These are phyloP conservation scores for Pythium phragmitis DNA, from an alignment of 352 stramenopile species.

Conservation along the genomic window DNA sequence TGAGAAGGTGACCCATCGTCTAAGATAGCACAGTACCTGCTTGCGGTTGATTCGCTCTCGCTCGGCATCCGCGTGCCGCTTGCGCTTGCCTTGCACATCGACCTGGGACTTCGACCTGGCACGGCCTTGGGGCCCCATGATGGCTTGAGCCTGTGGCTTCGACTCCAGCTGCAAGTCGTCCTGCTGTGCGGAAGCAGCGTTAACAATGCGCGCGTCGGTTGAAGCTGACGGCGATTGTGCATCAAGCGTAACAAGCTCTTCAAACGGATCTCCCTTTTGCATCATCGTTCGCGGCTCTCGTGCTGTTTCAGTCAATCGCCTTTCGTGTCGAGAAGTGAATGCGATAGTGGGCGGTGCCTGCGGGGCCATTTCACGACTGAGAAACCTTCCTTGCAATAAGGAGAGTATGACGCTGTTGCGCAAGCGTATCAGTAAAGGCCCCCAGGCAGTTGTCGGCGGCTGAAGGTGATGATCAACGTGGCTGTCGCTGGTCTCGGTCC, in stretches of 20 bases:
- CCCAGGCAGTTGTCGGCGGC: too few species aligned
- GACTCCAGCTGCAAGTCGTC: not conserved
- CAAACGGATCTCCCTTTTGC: constrained; percentile 15
- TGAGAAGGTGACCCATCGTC: not conserved
- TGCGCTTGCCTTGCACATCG: constrained; percentile 25
- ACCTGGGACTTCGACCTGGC: constrained; percentile 5
- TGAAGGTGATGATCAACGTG: too few species aligned
- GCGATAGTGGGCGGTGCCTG: not conserved
- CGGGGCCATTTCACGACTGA: too few species aligned
- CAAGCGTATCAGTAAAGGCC: too few species aligned
- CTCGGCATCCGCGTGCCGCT: constrained; percentile 31
- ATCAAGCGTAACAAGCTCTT: not conserved
- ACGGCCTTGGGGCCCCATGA: not conserved
- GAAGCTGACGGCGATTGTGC: constrained; percentile 7
- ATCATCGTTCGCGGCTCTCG: constrained; percentile 8
- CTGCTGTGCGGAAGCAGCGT: not conserved
- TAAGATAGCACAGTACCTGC: constrained; percentile 13
- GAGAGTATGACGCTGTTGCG: too few species aligned
- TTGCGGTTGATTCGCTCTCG: constrained; percentile 32
- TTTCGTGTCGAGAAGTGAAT: constrained; percentile 1
- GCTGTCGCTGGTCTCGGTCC: too few species aligned
- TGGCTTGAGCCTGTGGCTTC: not conserved
- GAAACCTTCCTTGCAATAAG: too few species aligned
- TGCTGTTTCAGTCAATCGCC: not conserved
- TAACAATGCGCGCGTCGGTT: constrained; percentile 8